Conservation (phyloP, 2,329 filamentous ascomycete species). For the Colletotrichum destructivum region DNA sequence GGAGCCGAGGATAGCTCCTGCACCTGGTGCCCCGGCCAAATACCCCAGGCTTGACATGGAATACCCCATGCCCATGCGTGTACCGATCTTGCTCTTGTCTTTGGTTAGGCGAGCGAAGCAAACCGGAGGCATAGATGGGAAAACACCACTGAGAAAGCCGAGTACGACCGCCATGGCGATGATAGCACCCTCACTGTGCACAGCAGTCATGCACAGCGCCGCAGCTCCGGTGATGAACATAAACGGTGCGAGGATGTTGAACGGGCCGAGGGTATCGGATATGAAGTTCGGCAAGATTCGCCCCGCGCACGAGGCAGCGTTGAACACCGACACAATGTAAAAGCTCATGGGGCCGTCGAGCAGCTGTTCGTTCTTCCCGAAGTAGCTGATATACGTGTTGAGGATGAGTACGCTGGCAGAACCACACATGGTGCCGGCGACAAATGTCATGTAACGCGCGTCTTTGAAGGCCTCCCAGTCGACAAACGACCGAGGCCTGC, state of each 20-base stretch:
- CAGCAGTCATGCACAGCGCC: conserved; percentile 55
- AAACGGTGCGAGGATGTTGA: conserved; percentile 53
- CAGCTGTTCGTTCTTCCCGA: conserved; percentile 47
- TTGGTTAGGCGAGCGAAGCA: conserved; percentile 55
- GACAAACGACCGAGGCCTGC: conserved; percentile 37
- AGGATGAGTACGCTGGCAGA: conserved; percentile 58
- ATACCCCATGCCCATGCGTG: conserved; percentile 57
- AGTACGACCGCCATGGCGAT: conserved; percentile 54
- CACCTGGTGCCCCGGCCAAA: conserved; percentile 52
- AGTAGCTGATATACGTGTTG: conserved; percentile 59
- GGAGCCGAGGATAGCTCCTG: conserved; percentile 51
- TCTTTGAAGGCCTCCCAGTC: conserved; percentile 56
- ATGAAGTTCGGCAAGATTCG: conserved; percentile 54
- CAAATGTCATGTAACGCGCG: conserved; percentile 52
- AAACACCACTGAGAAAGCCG: conserved; percentile 60
- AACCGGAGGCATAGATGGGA: conserved; percentile 58
- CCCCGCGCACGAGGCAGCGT: conserved; percentile 54
- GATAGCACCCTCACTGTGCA: conserved; percentile 51
- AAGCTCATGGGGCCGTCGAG: conserved; percentile 54
- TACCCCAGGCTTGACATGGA: conserved; percentile 51
- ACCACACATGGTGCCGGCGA: conserved; percentile 50
- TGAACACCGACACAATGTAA: conserved; percentile 57
- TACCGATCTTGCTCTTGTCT: conserved; percentile 59
- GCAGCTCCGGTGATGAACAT: conserved; percentile 50
- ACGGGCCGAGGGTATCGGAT: conserved; percentile 53